Base-by-base conservation (phyloP, 2,329 filamentous ascomycete genomes). In the Colletotrichum siamense region DNA sequence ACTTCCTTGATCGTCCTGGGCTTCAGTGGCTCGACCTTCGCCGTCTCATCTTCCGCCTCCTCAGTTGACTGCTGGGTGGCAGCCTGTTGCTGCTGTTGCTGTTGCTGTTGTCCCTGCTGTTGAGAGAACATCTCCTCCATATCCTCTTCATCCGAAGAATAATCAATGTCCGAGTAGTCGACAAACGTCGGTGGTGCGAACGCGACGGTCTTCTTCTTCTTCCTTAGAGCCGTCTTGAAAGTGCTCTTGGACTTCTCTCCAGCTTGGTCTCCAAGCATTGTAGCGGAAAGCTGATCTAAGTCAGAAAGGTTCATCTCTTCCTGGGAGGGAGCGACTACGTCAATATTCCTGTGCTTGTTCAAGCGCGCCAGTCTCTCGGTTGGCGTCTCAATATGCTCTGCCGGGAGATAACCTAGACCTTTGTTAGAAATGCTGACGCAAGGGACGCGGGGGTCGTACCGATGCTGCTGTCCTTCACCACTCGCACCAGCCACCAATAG, bases 401-500 rank as follows among this genome's bases (percentile, higher is more conserved):
- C 97, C 66, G 97, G 97, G 71, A 99, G 89, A 83, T 99, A 99
- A 59, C 96, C 96, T 98, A 77, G 30, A 67, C 26, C 69, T 78
- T 80, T 77, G 82, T 85, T 63, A 82, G 78, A 28, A 30, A 6
- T 16, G 24, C 52, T 62, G 8, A 24, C 32, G 44, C 10, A 30
- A 67, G 24, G 16, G 30, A 5, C 24, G 34, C 24, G 39, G 15
- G 18, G 15, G 7, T 12, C 87, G 73, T 84, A 93, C 91, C 92
- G 85, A 99, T 99, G 83, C 96, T 99, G 84, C 95, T 98, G 86
- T 99, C 97, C 85, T 99, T 99, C 69, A 99, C 96, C 62, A 99
- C 95, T 79, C 96, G 92, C 16, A 99, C 97, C 77, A 99, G 91
- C 97, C 97, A 99, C 97, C 97, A 99, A 85, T 99, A 99, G 86